These are phyloP conservation scores for Fusarium sacchari DNA, from an alignment of 2,329 filamentous ascomycete genomes.

Conservation along the genomic window DNA sequence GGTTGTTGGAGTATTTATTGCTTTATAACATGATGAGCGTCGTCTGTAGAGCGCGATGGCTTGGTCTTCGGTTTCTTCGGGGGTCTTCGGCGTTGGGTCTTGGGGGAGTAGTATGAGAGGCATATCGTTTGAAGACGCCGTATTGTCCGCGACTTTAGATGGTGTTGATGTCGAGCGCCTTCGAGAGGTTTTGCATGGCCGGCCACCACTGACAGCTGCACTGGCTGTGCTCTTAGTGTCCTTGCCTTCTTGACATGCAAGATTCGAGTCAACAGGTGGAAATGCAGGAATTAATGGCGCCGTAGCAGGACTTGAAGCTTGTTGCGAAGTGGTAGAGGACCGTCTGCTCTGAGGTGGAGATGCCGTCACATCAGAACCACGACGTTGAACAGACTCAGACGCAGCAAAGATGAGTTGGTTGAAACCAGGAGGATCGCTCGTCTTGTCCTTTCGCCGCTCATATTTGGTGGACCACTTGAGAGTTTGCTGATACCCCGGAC, in stretches of 20 bases:
- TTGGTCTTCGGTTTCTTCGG: neutral
- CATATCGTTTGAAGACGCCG: neutral
- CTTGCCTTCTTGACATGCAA: neutral
- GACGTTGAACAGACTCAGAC: constrained; percentile 14
- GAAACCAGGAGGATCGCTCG: constrained; percentile 13
- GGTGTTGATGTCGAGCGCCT: neutral
- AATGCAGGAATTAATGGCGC: neutral
- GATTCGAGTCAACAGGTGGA: neutral
- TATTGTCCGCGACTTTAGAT: neutral
- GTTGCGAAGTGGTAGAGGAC: neutral
- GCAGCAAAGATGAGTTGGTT: constrained; percentile 24
- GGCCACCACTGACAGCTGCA: rapidly evolving
- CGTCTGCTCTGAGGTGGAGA: neutral
- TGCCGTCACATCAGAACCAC: neutral
- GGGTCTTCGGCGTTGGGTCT: neutral
- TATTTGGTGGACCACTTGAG: constrained; percentile 35
- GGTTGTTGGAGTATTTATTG: neutral
- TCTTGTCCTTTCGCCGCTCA: constrained; percentile 10
- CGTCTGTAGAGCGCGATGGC: neutral
- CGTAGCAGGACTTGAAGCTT: neutral
- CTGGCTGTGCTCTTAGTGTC: no score
- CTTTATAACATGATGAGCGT: neutral
- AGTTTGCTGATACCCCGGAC: constrained; percentile 27
- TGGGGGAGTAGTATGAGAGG: neutral
- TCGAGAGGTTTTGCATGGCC: neutral